Percentiles rank a stretch among this genome's conserved stretches.
Evolutionary conservation across 2,329 filamentous ascomycete genomes (phyloP).

Genomic region (Paraphaeosphaeria minitans): DNA sequence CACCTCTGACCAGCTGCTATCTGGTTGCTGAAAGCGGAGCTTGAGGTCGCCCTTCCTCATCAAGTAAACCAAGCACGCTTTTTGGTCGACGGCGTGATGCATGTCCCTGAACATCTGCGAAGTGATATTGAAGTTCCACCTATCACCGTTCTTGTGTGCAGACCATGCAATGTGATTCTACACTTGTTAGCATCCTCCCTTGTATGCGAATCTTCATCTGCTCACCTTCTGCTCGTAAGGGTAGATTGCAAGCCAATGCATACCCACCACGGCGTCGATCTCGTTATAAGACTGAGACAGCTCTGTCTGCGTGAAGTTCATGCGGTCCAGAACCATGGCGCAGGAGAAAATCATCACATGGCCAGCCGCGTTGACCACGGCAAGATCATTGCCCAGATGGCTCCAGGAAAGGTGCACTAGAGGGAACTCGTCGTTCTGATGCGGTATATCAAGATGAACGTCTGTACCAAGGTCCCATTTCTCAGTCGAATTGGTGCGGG

Average conservation of each 20-base stretch:
- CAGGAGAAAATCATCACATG: conserved; percentile 76
- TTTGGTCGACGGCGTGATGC: conserved; percentile 71
- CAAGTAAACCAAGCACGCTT: conserved; percentile 76
- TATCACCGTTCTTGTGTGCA: conserved; percentile 45
- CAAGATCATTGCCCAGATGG: conserved; percentile 76
- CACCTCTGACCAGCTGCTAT: conserved; percentile 72
- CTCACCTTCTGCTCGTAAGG: conserved; percentile 48
- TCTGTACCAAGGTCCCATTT: conserved; percentile 78
- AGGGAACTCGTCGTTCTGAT: conserved; percentile 66
- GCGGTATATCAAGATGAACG: conserved; percentile 67
- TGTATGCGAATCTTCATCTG: not conserved
- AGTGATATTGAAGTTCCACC: conserved; percentile 73
- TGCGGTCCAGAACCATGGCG: conserved; percentile 73
- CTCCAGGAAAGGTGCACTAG: conserved; percentile 86
- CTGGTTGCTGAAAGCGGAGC: conserved; percentile 78
- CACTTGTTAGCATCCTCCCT: conserved; percentile 10
- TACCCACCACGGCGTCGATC: conserved; percentile 76
- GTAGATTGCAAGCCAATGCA: conserved; percentile 74
- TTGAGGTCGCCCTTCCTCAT: conserved; percentile 75
- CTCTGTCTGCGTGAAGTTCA: conserved; percentile 66
- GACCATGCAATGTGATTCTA: conserved; percentile 48
- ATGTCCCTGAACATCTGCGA: conserved; percentile 71
- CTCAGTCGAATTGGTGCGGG: conserved; percentile 70
- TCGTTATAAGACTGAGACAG: conserved; percentile 74
- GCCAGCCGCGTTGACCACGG: conserved; percentile 79